Evolutionary conservation across 805 yeast genomes (phyloP), one percentile per base, ranked within the genome.

Genomic region (Saturnispora sanitii): DNA sequence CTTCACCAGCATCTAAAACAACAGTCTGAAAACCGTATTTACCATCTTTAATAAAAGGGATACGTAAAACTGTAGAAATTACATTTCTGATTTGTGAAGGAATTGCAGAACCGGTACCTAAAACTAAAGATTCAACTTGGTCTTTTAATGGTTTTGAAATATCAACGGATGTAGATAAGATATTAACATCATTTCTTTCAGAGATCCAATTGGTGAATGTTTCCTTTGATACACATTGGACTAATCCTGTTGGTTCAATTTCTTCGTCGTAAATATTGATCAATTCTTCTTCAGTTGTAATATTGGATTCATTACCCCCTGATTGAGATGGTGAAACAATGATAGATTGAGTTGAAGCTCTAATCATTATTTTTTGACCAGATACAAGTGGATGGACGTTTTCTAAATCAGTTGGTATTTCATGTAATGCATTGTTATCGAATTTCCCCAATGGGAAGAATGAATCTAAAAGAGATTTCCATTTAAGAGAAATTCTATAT

Each of bases 1-100:
- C 87, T 56, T 92, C 99, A 15, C 99, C 99, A n/a, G 92, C 95
- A 61, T 92, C 99, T 28, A 92, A 61, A 18, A 92, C 50, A 0
- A 83, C 56, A 3, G 79, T 58, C 47, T 73, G 62, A 33, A 49
- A 57, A 12, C 46, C 50, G 4, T 19, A 18, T 31, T 35, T 32
- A 1, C 49, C 52, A 33, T 30, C 31, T 4, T 38, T 40, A 3
- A 35, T 36, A 43, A 56, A 67, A 1, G 95, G 95, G 1, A 87
- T 50, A 45, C 95, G 72, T 2, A 92, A 68, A 19, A 87, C 57
- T 16, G 84, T 83, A 1, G 92, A 81, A 13, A 83, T 71, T 2
- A 92, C 98, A 54, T 92, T 92, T 49, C 97, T 69, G 50, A 77
- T 75, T 44, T 76, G 74, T 0, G 95, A 77, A 0, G 98, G 98